Evolutionary conservation across 2,329 filamentous ascomycete genomes (phyloP).

Genomic region (Tolypocladium paradoxum): DNA sequence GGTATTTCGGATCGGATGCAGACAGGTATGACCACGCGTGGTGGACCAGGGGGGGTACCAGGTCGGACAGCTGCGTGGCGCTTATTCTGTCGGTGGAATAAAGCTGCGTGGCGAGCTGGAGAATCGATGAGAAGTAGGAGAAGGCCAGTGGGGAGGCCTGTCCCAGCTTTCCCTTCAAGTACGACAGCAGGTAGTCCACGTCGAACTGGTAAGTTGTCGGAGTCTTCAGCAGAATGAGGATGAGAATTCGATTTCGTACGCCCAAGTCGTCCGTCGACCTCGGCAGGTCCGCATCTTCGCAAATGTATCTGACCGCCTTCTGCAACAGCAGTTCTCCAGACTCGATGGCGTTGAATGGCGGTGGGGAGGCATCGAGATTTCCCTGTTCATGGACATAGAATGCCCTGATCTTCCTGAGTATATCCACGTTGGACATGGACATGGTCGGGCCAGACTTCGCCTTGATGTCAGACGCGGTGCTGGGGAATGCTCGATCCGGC

Average conservation of each 20-base stretch:
- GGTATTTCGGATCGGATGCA: conserved; percentile 77
- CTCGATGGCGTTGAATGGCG: conserved; percentile 46
- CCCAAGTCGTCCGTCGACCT: conserved; percentile 37
- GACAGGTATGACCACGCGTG: conserved; percentile 74
- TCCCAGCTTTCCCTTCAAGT: conserved; percentile 38
- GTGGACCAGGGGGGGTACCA: conserved; percentile 59
- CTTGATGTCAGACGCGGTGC: conserved; percentile 1
- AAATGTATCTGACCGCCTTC: conserved; percentile 44
- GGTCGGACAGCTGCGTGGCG: conserved; percentile 40
- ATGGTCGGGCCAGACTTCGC: conserved; percentile 1
- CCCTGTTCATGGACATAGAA: conserved; percentile 65
- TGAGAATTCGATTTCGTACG: conserved; percentile 47
- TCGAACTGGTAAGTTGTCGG: conserved; percentile 31
- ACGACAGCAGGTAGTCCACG: conserved; percentile 35
- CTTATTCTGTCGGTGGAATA: conserved; percentile 42
- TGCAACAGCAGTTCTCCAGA: conserved; percentile 53
- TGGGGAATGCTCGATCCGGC: conserved; percentile 50
- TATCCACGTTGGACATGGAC: conserved; percentile 27
- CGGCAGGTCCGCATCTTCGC: conserved; percentile 31
- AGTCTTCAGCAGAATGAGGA: conserved; percentile 44
- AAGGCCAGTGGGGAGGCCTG: conserved; percentile 33
- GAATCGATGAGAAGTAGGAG: conserved; percentile 44
- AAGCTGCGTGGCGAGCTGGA: conserved; percentile 47
- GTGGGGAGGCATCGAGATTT: conserved; percentile 49
- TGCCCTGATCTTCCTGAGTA: conserved; percentile 48